Evolutionary conservation across 768 basidiomycete genomes (phyloP), one percentile per base, ranked within the genome.

Genomic region (Mycena capillaripes): DNA sequence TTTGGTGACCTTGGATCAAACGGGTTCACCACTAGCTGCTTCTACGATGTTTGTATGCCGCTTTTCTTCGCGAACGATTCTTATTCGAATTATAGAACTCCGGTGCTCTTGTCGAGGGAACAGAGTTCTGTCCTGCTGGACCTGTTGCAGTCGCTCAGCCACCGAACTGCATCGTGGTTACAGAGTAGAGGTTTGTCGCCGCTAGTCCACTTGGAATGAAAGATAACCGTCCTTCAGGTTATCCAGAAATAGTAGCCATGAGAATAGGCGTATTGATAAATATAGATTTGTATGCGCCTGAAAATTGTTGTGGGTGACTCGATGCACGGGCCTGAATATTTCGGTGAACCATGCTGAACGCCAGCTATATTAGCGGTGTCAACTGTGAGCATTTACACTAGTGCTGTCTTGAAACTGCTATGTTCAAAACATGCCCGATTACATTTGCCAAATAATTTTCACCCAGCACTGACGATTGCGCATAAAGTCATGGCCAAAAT

Each of bases 1-100:
- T 61, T 61, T 61, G 59, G 59, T 61, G 59, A 61, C 59, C 59
- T 61, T 61, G 57, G 57, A 40, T 27, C 34, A 59, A 59, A 59
- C 57, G 57, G 57, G 57, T 59, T 59, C 57, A 59, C 42, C 57
- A 59, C 57, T 59, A 59, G 40, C n/a, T 59, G 57, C 57, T 59
- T 59, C 57, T 59, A 59, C 57, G 57, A 59, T 59, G 57, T 59
- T 42, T 38, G 57, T 59, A 59, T 59, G n/a, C 57, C 57, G 57
- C 36, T 59, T 59, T 59, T 40, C 57, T 59, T 59, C 57, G 56
- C 56, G 56, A 57, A 36, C 36, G 56, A 57, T 57, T 57, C 56
- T 57, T 57, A 57, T 57, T 36, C 56, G 36, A 57, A 57, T 57
- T 57, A n/a, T 57, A 57, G 56, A 57, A 57, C 17, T 57, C 56